phyloP scores from a whole-genome alignment of 805 yeast genomes.

The Spencermartinsiella europaea region DNA sequence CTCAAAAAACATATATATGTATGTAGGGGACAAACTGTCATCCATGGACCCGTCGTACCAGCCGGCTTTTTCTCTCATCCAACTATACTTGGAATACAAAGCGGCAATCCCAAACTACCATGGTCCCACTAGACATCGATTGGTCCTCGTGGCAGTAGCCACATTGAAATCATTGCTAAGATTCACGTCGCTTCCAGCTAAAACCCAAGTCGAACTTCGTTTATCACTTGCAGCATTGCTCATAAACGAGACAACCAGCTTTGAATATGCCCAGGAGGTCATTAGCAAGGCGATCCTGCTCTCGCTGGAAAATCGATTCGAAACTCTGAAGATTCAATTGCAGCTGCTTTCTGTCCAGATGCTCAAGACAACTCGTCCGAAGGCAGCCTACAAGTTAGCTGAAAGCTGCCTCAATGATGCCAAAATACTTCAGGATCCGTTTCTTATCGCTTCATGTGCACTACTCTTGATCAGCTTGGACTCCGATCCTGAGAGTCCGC shows the following conservation, averaged over 20 bases:
- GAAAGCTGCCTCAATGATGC: conserved; percentile 1
- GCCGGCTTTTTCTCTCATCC: neutral
- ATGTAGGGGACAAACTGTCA: too few species aligned
- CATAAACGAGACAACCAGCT: conserved; percentile 1
- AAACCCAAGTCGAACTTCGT: neutral
- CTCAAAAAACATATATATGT: too few species aligned
- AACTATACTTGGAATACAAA: neutral
- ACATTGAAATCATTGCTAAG: neutral
- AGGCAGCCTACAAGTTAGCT: conserved; percentile 3
- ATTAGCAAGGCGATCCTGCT: conserved; percentile 9
- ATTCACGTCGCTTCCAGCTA: neutral
- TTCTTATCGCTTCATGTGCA: neutral
- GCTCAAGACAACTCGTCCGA: neutral
- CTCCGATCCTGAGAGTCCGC: neutral
- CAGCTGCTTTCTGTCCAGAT: conserved; percentile 8
- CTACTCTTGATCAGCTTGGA: neutral
- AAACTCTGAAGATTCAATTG: neutral
- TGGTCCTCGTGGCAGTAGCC: neutral
- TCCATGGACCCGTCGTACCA: too few species aligned
- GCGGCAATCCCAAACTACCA: neutral
- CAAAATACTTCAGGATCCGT: neutral
- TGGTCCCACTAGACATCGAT: neutral
- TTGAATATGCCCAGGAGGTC: conserved; percentile 8
- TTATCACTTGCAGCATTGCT: conserved; percentile 8
- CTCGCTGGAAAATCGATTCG: conserved; percentile 1